Evolutionary conservation across 2,329 filamentous ascomycete species (phyloP), one percentile per base, ranked within the genome.

Genomic region (Penicillium sp.): DNA sequence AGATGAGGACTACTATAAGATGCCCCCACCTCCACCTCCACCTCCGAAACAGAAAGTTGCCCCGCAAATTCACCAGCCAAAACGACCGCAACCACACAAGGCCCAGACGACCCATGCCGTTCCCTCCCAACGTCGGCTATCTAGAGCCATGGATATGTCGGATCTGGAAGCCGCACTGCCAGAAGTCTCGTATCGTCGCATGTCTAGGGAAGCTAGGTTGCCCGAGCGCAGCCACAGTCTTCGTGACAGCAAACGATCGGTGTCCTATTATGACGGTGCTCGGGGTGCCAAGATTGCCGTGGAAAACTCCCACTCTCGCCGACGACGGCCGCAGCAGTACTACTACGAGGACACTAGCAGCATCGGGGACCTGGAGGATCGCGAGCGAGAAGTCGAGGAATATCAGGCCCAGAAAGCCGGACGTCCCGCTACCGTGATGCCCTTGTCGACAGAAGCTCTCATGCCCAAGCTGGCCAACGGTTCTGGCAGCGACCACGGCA

Each of bases 1-100:
- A 66, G 70, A 71, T 38, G 72, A 75, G 47, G 72, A 74, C 41
- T 72, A 63, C 45, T 71, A 72, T 51, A 67, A 60, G 44, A 73
- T 74, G 69, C 71, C 33, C 20, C 33, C 33, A 4, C 33, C 33
- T 3, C 33, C 71, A 39, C 72, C 70, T 5, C 71, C 72, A 12
- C 65, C 66, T 32, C 42, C 66, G n/a, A 70, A 64, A 46, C 46
- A 54, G 31, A 66, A 59, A 44, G 50, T 59, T 6, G 18, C 18
- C 4, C 33, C 33, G 15, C 65, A 70, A 25, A 66, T 72, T 27
- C 70, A 71, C 47, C 68, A 71, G 49, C n/a, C 23, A 3, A 67
- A 61, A 42, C 66, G 63, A 18, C 66, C 67, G 1, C 63, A 55
- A 12, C 50, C 59, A 6, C 68, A 62, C 18, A 72, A 71, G 46